Evolutionary conservation across 495 filamentous ascomycete species (phyloP).

Genomic region (Tuber microsphaerosporum): DNA sequence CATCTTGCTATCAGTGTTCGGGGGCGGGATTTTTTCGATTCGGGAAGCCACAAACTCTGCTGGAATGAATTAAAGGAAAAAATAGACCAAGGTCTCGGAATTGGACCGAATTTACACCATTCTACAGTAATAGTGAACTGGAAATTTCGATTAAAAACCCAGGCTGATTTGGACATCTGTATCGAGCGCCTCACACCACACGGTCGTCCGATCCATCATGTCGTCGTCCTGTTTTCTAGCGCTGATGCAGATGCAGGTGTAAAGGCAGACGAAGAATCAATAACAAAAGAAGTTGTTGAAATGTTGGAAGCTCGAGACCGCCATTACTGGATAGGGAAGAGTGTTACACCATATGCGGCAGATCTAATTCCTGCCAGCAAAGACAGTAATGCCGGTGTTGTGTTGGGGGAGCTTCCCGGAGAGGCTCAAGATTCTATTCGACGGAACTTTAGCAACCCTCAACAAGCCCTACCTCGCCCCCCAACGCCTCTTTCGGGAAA

Average conservation of each 20-base stretch:
- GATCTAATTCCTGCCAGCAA: constrained; percentile 2
- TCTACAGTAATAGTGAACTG: constrained; percentile 13
- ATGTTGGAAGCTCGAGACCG: constrained; percentile 8
- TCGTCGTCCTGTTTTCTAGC: constrained; percentile 8
- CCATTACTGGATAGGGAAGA: constrained; percentile 2
- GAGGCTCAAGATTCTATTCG: constrained; percentile 5
- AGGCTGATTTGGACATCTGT: constrained; percentile 13
- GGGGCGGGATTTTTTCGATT: constrained; percentile 5
- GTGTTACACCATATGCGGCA: background rate
- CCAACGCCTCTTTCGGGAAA: background rate
- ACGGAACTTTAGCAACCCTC: background rate
- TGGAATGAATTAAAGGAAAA: background rate
- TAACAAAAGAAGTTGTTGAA: background rate
- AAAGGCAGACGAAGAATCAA: constrained; percentile 8
- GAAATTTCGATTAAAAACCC: constrained; percentile 5
- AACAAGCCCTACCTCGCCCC: background rate
- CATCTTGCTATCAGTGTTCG: background rate
- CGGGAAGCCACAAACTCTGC: background rate
- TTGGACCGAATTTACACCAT: background rate
- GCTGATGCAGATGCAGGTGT: background rate
- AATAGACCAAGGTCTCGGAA: constrained; percentile 2
- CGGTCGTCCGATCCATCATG: constrained; percentile 8
- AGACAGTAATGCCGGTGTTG: background rate
- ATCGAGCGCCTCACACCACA: constrained; percentile 7
- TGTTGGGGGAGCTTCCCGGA: background rate